These are phyloP conservation scores for Gossypium herbaceum DNA, from an alignment of 345 rosid species.

Conservation along the genomic window DNA sequence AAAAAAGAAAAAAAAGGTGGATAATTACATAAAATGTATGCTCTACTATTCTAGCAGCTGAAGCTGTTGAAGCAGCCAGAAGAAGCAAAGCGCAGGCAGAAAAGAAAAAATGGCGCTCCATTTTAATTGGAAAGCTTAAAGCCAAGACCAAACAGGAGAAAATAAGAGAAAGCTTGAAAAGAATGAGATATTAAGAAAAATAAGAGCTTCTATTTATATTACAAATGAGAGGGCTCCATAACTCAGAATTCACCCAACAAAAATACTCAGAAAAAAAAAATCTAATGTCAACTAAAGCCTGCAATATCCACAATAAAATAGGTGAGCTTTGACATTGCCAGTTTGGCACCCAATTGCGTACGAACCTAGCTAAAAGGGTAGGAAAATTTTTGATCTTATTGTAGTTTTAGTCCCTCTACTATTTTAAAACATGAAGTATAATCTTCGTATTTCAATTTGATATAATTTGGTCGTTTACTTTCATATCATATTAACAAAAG, in stretches of 20 bases:
- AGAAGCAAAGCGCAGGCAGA: slow-evolving; percentile 33
- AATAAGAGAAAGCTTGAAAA: background rate
- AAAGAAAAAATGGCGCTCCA: slow-evolving; percentile 36
- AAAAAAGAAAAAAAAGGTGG: too few relatives aligned
- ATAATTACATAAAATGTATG: slow-evolving; percentile 61
- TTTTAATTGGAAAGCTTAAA: background rate
- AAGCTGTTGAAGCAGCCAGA: slow-evolving; percentile 46
- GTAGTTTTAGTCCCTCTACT: too few relatives aligned
- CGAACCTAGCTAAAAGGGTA: background rate
- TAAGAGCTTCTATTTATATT: background rate
- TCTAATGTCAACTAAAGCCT: background rate
- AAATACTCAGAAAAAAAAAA: background rate
- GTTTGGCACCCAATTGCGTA: slow-evolving; percentile 22
- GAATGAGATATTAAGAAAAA: background rate
- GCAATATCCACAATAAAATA: background rate
- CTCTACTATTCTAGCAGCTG: slow-evolving; percentile 54
- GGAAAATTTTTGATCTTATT: background rate
- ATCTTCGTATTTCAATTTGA: too few relatives aligned
- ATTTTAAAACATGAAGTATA: too few relatives aligned
- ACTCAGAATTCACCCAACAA: background rate
- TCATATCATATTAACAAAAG: too few relatives aligned
- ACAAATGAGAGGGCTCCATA: background rate
- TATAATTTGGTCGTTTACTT: too few relatives aligned
- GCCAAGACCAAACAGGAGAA: background rate
- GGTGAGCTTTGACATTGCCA: background rate